Base-by-base conservation (phyloP, 306 rosid species). In the Rosa rugosa region DNA sequence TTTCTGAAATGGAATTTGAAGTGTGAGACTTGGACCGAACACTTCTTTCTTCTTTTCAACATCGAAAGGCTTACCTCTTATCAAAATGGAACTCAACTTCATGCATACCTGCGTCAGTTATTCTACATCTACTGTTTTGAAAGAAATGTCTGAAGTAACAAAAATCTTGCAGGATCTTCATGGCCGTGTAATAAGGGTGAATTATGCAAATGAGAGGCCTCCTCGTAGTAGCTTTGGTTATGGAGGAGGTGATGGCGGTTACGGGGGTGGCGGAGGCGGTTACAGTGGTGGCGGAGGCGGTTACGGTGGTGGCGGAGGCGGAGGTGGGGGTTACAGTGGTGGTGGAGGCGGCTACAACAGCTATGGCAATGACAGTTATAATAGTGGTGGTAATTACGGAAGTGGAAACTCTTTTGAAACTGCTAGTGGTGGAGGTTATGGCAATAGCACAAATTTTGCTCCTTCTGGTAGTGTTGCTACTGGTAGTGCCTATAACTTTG, bases 111-210 rank as follows among this genome's bases (percentile, higher is more conserved):
- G 40, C 18, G 12, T 64, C 10, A 27, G 40, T 12, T 31, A 63
- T 14, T 13, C 41, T 63, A 23, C 38, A 23, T 25, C 18, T 60
- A 11, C 38, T 23, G 66, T 23, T 5, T 11, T 59, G 34, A 23
- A 60, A 25, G 63, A 23, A 56, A 23, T 56, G 17, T 60, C 66
- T 60, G 31, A 57, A 57, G 13, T 4, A 1, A 5, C 8, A 31
- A n/a, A 62, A 18, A 44, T 46, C 4, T 20, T 22, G 67, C 80
- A 96, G 99, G 99, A 96, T 0, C 97, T 96, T 77, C 93, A 96
- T 76, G 97, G 98, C 69, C 99, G 97, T 53, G 80, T 34, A 1
- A 81, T 96, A 31, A 90, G 87, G 86, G 97, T 96, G 76, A 90
- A 90, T 57, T 96, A 87, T 83, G 98, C 99, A 22, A 93, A 79